Evolutionary conservation across 495 filamentous ascomycete species (phyloP), one percentile per base, ranked within the genome.

Genomic region (Penicillium riverlandense): DNA sequence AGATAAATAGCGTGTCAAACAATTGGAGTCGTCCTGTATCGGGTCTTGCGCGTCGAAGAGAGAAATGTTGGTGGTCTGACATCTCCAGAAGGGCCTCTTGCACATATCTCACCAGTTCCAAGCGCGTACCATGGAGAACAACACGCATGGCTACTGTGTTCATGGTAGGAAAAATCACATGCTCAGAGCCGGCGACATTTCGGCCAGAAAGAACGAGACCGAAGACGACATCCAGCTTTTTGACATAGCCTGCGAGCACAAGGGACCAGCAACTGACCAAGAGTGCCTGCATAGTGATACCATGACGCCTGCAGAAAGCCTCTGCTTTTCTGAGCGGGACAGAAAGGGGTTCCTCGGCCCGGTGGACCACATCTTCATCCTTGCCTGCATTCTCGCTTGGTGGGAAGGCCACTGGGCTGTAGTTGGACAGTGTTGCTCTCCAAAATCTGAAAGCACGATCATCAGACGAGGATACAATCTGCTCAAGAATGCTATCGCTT

Each of bases 1-100:
- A 96, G 0, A 90, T 84, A 54, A 96, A 95, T 6, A 97, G 68
- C 0, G 76, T 84, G 53, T 95, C 88, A 52, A 96, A 95, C 16
- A 95, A 57, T 38, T 47, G 48, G 15, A 43, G 45, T 4, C 60
- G 58, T 9, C 37, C 44, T 5, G 57, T 44, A 28, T 54, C 50
- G 28, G 58, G 54, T 27, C 52, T 49, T 5, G 56, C 55, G 34
- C 67, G 53, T 15, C 67, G 50, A 39, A 38, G 73, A 59, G 50
- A 75, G 62, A 36, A 79, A 71, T 37, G 71, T 47, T 36, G 76
- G 62, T 57, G 67, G 65, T 50, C 62, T 49, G 62, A 70, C 52
- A 85, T 88, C 80, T 64, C 86, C 4, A 55, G 86, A 37, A 84
- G 77, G 16, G 90, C 78, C 38, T 91, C 78, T 11, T 72, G 65